Evolutionary conservation across 768 basidiomycete genomes (phyloP).

Genomic region (Krasilnikovozyma curviuscula): DNA sequence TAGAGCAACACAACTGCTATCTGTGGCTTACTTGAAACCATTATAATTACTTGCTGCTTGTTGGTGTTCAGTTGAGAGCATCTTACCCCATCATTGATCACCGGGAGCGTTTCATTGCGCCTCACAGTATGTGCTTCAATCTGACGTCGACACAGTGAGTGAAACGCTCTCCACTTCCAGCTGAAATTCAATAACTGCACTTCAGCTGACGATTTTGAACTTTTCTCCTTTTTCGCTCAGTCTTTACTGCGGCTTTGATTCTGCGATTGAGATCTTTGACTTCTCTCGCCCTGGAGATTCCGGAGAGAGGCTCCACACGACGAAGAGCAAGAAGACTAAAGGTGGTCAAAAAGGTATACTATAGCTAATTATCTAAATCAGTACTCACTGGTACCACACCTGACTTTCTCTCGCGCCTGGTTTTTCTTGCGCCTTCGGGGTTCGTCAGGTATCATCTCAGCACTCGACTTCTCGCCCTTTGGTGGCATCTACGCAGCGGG

Average conservation of each 20-base stretch:
- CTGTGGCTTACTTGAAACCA: not conserved
- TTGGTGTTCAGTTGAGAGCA: slow-evolving; percentile 48
- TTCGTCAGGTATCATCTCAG: slow-evolving; percentile 72
- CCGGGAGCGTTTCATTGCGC: slow-evolving; percentile 73
- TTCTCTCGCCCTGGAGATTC: slow-evolving; percentile 45
- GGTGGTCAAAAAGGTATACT: slow-evolving; percentile 72
- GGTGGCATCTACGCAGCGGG: slow-evolving; percentile 60
- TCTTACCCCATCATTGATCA: slow-evolving; percentile 87
- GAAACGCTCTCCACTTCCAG: not conserved
- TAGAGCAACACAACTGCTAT: not conserved
- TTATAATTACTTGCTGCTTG: slow-evolving; percentile 3
- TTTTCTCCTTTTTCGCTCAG: slow-evolving; percentile 26
- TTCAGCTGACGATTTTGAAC: not conserved
- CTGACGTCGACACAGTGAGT: slow-evolving; percentile 43
- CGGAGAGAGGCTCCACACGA: slow-evolving; percentile 49
- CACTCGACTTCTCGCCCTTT: slow-evolving; percentile 54
- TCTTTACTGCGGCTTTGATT: slow-evolving; percentile 70
- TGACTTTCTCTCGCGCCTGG: not conserved
- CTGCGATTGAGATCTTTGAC: slow-evolving; percentile 72
- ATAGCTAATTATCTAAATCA: not conserved
- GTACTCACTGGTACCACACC: not conserved
- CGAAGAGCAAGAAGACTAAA: slow-evolving; percentile 53
- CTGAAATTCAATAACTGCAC: not conserved
- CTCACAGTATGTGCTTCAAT: slow-evolving; percentile 66
- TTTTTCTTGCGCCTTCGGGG: slow-evolving; percentile 31